A percentile compares a stretch with the other conserved stretches of the same genome.
These are phyloP conservation scores for Thelonectria rubi DNA, from an alignment of 2,329 filamentous ascomycete species.

Conservation along the genomic window DNA sequence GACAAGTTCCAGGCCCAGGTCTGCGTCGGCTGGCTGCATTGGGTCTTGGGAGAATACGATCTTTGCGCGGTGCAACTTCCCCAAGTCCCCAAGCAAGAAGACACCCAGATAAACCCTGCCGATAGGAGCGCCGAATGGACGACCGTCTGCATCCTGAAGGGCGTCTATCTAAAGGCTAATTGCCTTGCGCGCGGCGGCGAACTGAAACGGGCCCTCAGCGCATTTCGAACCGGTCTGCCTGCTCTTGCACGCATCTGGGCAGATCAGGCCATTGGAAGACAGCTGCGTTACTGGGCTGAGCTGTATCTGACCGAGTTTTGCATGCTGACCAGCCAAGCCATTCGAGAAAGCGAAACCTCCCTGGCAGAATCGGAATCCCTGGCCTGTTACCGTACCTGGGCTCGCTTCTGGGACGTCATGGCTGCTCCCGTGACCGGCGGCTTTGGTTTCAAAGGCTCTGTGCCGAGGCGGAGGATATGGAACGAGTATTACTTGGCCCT, in stretches of 20 bases:
- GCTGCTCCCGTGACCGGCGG: constrained; percentile 60
- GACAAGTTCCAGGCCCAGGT: constrained; percentile 81
- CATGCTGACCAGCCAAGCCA: constrained; percentile 70
- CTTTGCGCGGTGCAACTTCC: constrained; percentile 67
- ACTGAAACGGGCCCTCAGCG: constrained; percentile 67
- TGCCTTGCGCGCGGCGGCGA: constrained; percentile 61
- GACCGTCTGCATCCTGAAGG: constrained; percentile 81
- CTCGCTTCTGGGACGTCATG: constrained; percentile 70
- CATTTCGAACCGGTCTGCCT: constrained; percentile 72
- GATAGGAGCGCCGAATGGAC: constrained; percentile 76
- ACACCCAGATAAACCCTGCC: constrained; percentile 61
- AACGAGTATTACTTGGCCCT: constrained; percentile 83
- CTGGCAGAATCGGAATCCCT: constrained; percentile 63
- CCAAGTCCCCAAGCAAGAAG: constrained; percentile 65
- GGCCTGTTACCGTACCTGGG: constrained; percentile 72
- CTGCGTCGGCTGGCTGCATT: constrained; percentile 87
- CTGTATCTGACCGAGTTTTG: constrained; percentile 79
- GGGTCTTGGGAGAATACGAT: constrained; percentile 75
- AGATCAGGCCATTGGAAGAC: constrained; percentile 64
- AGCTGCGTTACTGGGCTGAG: constrained; percentile 82
- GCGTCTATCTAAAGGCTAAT: constrained; percentile 78
- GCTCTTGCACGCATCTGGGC: constrained; percentile 65
- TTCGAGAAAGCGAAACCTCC: constrained; percentile 60
- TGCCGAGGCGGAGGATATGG: constrained; percentile 78
- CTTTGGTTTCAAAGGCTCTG: constrained; percentile 65